Percentiles rank a stretch among this genome's conserved stretches.
Conservation (phyloP, 495 filamentous ascomycete species). For the Penicillium paxilli region DNA sequence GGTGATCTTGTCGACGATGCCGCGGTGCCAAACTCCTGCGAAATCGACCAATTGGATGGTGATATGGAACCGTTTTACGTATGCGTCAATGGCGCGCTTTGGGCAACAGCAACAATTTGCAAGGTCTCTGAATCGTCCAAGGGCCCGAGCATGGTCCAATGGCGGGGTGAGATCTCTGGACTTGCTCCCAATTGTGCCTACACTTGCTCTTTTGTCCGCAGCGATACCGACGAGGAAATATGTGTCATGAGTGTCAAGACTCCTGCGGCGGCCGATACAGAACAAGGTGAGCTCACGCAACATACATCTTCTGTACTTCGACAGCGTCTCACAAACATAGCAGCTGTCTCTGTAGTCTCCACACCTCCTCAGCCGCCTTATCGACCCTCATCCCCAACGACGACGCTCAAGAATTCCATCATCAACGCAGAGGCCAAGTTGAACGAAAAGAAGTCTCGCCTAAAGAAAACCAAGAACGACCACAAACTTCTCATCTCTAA, state of each 20-base stretch:
- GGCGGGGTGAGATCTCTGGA: conserved; percentile 85
- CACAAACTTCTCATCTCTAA: conserved; percentile 70
- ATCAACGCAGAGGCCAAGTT: conserved; percentile 75
- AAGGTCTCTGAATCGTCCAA: conserved; percentile 51
- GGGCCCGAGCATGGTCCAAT: conserved; percentile 53
- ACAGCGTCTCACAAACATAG: conserved; percentile 4
- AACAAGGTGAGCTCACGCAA: conserved; percentile 50
- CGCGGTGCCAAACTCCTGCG: conserved; percentile 29
- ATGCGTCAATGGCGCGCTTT: conserved; percentile 82
- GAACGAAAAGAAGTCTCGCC: conserved; percentile 70
- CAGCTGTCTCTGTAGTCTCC: conserved; percentile 42
- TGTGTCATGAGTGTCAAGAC: conserved; percentile 82
- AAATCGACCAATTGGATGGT: conserved; percentile 34
- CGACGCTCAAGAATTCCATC: conserved; percentile 86
- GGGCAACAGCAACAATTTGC: conserved; percentile 77
- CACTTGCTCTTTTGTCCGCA: conserved; percentile 79
- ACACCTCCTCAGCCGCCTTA: conserved; percentile 58
- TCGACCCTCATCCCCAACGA: conserved; percentile 82
- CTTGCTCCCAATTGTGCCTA: conserved; percentile 85
- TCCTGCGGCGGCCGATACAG: conserved; percentile 65
- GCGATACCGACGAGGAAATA: conserved; percentile 68
- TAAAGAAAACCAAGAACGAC: conserved; percentile 76
- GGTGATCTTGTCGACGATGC: conserved; percentile 61
- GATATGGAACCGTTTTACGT: conserved; percentile 81
- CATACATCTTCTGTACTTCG: background rate